These are phyloP conservation scores for Tagetes patula DNA, from an alignment of 129 eudicot genomes.

Conservation along the genomic window DNA sequence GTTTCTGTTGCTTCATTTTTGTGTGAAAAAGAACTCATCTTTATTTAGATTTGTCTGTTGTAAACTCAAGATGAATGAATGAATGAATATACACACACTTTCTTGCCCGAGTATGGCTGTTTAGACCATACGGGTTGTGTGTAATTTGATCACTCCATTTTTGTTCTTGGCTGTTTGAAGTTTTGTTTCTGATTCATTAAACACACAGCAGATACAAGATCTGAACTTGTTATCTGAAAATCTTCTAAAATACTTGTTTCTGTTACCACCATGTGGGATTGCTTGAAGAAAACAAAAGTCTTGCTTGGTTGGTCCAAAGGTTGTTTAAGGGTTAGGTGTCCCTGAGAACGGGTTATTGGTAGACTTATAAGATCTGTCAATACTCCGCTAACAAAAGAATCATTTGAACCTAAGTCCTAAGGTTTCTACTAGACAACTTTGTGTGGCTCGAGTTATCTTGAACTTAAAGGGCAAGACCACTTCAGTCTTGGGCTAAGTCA, in stretches of 20 bases:
- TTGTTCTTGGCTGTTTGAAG: conserved; percentile 12
- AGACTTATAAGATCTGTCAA: no score
- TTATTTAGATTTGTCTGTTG: conserved; percentile 44
- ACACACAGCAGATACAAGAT: background rate
- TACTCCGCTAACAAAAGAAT: no score
- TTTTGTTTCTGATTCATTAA: background rate
- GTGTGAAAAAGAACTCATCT: conserved; percentile 43
- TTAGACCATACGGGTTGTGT: conserved; percentile 5
- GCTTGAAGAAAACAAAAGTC: background rate
- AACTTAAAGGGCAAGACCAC: background rate
- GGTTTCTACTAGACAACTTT: no score
- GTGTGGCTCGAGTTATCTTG: background rate
- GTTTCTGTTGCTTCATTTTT: conserved; percentile 59
- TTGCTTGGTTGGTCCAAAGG: no score
- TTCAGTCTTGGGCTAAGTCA: background rate
- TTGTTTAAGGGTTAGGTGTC: no score
- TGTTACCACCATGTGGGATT: background rate
- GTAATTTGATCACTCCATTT: conserved; percentile 31
- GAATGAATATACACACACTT: conserved; percentile 35
- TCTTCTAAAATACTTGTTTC: background rate
- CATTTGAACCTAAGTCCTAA: no score
- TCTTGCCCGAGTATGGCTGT: conserved; percentile 8
- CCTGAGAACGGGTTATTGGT: no score
- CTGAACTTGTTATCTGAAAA: background rate
- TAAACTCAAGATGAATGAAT: conserved; percentile 49